phyloP scores from a whole-genome alignment of 768 basidiomycete species.

The Rickenella mellea region DNA sequence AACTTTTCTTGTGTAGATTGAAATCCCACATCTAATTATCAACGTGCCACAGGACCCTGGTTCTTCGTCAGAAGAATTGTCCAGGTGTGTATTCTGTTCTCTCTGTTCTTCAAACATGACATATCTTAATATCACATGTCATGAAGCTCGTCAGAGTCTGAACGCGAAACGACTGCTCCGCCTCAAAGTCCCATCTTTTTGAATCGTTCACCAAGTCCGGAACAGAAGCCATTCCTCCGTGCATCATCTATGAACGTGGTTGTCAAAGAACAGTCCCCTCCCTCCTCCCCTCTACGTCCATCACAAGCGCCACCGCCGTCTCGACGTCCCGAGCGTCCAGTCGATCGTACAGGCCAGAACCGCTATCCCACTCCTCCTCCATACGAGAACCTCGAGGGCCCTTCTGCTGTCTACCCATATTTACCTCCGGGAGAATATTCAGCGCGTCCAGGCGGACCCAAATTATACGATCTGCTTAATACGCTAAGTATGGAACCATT shows the following conservation, averaged over 20 bases:
- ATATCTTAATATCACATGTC: not conserved
- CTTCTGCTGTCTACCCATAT: conserved; percentile 41
- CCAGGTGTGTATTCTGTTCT: not conserved
- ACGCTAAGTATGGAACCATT: conserved; percentile 50
- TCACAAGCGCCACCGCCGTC: conserved; percentile 14
- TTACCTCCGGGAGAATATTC: conserved; percentile 48
- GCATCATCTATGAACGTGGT: not conserved
- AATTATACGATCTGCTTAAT: conserved; percentile 55
- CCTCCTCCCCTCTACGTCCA: conserved; percentile 1
- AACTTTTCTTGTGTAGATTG: not conserved
- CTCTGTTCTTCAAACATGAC: not conserved
- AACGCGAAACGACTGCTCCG: not conserved
- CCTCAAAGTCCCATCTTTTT: not conserved
- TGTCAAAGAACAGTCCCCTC: not conserved
- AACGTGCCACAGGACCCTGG: not conserved
- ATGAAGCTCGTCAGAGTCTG: not conserved
- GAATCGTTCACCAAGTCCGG: not conserved
- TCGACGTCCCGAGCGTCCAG: conserved; percentile 4
- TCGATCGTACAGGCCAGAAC: conserved; percentile 5
- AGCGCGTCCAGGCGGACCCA: conserved; percentile 56
- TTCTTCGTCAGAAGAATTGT: not conserved
- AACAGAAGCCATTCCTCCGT: conserved; percentile 12
- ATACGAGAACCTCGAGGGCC: conserved; percentile 34
- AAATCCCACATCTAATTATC: not conserved
- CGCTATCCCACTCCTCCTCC: conserved; percentile 33